These are phyloP conservation scores for Aspergillus sp. DNA, from an alignment of 2,329 filamentous ascomycete genomes.

Conservation along the genomic window DNA sequence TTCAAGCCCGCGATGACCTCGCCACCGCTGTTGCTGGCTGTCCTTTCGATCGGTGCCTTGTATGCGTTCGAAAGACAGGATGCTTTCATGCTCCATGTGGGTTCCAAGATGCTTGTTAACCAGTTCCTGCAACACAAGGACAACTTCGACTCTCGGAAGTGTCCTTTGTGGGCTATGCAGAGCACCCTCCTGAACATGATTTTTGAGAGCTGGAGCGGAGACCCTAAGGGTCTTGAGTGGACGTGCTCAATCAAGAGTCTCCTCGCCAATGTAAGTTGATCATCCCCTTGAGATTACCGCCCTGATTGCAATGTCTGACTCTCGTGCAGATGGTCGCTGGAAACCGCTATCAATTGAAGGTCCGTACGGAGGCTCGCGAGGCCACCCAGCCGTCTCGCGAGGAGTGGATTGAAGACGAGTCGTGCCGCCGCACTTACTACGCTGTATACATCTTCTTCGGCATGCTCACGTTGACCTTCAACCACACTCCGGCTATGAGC, in stretches of 20 bases:
- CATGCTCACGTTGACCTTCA: slow-evolving; percentile 90
- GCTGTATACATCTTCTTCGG: slow-evolving; percentile 99
- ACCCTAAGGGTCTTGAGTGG: slow-evolving; percentile 96
- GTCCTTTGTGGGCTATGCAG: slow-evolving; percentile 97
- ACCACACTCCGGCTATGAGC: slow-evolving; percentile 95
- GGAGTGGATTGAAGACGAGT: slow-evolving; percentile 97
- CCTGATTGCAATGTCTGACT: slow-evolving; percentile 30
- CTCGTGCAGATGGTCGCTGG: slow-evolving; percentile 78
- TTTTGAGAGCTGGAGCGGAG: slow-evolving; percentile 98
- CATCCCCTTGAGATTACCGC: background rate
- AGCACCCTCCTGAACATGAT: slow-evolving; percentile 97
- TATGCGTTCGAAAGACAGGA: slow-evolving; percentile 98
- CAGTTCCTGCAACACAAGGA: slow-evolving; percentile 98
- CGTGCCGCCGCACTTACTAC: slow-evolving; percentile 94
- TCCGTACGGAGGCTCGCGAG: slow-evolving; percentile 84
- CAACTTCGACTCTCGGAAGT: slow-evolving; percentile 97
- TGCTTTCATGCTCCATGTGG: slow-evolving; percentile 95
- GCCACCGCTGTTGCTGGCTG: slow-evolving; percentile 79
- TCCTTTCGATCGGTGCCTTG: slow-evolving; percentile 90
- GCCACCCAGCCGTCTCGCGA: slow-evolving; percentile 71
- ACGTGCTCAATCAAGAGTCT: slow-evolving; percentile 98
- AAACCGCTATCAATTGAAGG: slow-evolving; percentile 92
- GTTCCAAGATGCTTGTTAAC: slow-evolving; percentile 94
- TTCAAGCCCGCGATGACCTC: slow-evolving; percentile 80
- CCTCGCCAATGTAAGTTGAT: slow-evolving; percentile 65